Conservation (phyloP, 352 stramenopile species). For the Globisporangium paddicum region DNA sequence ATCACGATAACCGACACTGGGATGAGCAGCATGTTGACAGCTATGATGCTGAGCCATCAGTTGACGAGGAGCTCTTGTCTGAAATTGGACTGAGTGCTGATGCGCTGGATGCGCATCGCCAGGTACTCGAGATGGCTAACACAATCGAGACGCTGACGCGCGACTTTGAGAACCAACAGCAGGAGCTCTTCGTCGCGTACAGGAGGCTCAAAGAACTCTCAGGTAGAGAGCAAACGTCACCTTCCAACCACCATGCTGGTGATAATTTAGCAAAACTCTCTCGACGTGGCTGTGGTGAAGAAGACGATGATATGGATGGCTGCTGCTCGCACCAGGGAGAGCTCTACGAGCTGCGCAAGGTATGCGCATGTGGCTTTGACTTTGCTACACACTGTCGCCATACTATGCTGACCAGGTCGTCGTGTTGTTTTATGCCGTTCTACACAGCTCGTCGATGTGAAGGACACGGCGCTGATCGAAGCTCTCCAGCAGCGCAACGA, state of each 20-base stretch:
- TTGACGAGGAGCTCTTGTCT: not conserved
- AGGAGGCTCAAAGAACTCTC: conserved; percentile 45
- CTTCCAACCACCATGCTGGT: not conserved
- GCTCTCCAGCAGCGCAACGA: conserved; percentile 54
- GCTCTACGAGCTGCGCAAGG: conserved; percentile 28
- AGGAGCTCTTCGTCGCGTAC: conserved; percentile 47
- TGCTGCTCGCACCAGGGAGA: conserved; percentile 27
- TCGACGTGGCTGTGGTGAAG: not conserved
- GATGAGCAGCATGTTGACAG: not conserved
- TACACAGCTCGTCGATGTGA: conserved; percentile 39
- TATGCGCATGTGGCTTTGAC: not conserved
- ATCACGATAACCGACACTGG: not conserved
- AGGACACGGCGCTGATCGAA: conserved; percentile 50
- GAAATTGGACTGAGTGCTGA: conserved; percentile 14
- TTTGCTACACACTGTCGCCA: not conserved
- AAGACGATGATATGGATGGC: not conserved
- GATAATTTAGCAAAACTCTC: not conserved
- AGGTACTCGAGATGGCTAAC: conserved; percentile 60
- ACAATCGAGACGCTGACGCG: conserved; percentile 57
- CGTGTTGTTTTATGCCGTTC: not conserved
- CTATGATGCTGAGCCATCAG: not conserved
- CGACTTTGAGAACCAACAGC: conserved; percentile 54
- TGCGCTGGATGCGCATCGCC: conserved; percentile 42
- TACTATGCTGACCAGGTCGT: not conserved
- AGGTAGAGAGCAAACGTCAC: not conserved